Evolutionary conservation across 306 rosid species (phyloP), one percentile per base, ranked within the genome.

Genomic region (Carpinus viminea): DNA sequence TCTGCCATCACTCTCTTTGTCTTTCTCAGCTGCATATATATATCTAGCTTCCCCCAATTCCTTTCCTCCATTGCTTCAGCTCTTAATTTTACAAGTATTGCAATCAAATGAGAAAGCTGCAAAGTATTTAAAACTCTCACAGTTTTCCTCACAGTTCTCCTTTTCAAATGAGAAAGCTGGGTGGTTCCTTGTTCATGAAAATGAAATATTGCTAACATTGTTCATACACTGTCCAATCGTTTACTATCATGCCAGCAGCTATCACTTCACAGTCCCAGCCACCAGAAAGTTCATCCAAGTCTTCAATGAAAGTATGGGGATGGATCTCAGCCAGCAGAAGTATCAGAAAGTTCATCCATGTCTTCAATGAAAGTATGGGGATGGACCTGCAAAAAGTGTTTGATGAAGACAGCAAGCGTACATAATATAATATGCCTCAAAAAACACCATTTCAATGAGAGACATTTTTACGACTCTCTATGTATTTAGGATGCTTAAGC

Each of bases 311-410:
- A 3, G 98, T 95, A 79, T 91, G 97, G 11, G 98, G 98, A 78
- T 95, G 98, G 55, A 95, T 96, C 97, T 94, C 34, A 31, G 45
- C 45, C 45, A 41, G 8, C 45, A 7, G 45, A 41, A 7, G 45
- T 6, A 41, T 7, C 45, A 0, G 98, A 93, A 47, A 95, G 96
- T 76, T 95, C 98, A 57, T 92, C 93, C 88, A 95, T 68, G 82
- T 95, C 98, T 81, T 95, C 97, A 28, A 92, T 80, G 18, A 97
- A 95, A 4, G 98, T 95, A 79, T 91, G 97, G 9, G 98, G 98
- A 78, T 95, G 98, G 55, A 95, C 97, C 97, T 94, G 92, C 80
- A 68, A 69, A 54, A 64, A 59, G 60, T 41, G 73, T 74, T 68
- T 47, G 31, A 68, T 26, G 12, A 82, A 70, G 66, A 72, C 57